Evolutionary conservation across 73 alveolate genomes (phyloP).

Genomic region (Diophrys appendiculata): DNA sequence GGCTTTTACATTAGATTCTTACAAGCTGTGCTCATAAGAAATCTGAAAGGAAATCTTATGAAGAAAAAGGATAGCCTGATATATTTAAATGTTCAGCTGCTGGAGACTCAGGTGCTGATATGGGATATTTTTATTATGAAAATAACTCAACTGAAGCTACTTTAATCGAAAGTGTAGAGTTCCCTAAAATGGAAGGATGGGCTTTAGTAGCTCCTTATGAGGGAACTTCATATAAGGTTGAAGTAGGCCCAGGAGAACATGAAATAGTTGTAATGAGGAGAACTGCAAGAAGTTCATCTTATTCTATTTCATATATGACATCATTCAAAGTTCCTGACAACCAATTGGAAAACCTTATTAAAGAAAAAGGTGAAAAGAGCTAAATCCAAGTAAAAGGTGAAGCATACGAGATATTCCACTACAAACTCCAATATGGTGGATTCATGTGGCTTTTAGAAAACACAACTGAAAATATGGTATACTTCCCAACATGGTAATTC

Average conservation of each 20-base stretch:
- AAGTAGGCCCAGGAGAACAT: slow-evolving; percentile 30
- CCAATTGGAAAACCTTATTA: not conserved
- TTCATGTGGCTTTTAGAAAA: slow-evolving; percentile 46
- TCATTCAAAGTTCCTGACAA: slow-evolving; percentile 9
- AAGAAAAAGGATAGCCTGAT: slow-evolving; percentile 38
- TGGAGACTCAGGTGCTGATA: slow-evolving; percentile 42
- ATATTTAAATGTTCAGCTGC: slow-evolving; percentile 32
- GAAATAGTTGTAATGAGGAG: slow-evolving; percentile 32
- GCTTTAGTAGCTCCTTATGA: slow-evolving; percentile 36
- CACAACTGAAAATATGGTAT: not conserved
- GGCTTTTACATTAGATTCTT: slow-evolving; percentile 28
- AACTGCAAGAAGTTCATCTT: slow-evolving; percentile 30
- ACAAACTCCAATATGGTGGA: slow-evolving; percentile 13
- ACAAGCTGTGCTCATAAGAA: slow-evolving; percentile 38
- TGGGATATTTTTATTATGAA: slow-evolving; percentile 58
- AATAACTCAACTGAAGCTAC: slow-evolving; percentile 43
- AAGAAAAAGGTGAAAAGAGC: slow-evolving; percentile 20
- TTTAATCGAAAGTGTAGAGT: slow-evolving; percentile 23
- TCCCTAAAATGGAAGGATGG: slow-evolving; percentile 26
- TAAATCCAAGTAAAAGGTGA: slow-evolving; percentile 38
- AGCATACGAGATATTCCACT: slow-evolving; percentile 15
- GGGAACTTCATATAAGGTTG: slow-evolving; percentile 21
- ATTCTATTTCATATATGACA: not conserved
- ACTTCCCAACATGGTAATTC: slow-evolving; percentile 24
- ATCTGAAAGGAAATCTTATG: slow-evolving; percentile 37